Conservation (phyloP, 1,139 yeast species). For the Chernovozyma sophiae-reginae region DNA sequence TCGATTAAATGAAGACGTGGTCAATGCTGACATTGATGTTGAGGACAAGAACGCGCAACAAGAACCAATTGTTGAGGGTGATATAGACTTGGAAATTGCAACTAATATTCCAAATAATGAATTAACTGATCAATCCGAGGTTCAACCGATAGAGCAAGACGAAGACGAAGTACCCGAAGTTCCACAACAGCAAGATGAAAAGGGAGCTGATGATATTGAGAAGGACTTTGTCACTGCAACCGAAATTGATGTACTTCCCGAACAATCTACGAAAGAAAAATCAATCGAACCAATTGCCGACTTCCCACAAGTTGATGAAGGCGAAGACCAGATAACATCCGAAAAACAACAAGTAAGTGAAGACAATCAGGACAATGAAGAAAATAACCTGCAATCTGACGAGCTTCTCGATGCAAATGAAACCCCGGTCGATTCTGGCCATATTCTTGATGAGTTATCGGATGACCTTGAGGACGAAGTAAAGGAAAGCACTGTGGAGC, state of each 20-base stretch:
- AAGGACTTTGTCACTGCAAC: neutral
- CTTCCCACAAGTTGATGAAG: neutral
- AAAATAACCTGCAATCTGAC: constrained; percentile 36
- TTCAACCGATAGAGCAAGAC: neutral
- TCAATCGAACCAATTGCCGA: neutral
- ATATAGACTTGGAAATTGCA: neutral
- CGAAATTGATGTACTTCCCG: neutral
- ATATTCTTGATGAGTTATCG: neutral
- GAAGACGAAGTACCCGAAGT: neutral
- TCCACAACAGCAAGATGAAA: neutral
- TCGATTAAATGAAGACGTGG: neutral
- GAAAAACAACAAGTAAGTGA: too few relatives aligned
- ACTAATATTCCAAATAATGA: neutral
- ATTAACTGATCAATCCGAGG: neutral
- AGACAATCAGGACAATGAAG: too few relatives aligned
- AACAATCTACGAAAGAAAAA: neutral
- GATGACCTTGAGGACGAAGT: neutral
- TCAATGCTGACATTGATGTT: neutral
- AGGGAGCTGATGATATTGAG: neutral
- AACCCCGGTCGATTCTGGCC: constrained; percentile 19
- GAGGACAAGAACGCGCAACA: constrained; percentile 1
- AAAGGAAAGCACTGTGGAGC: neutral
- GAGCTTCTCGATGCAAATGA: constrained; percentile 88
- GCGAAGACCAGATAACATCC: too few relatives aligned
- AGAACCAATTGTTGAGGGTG: constrained; percentile 1